These are phyloP conservation scores for Cyberlindnera americana DNA, from an alignment of 805 yeast species.

Conservation along the genomic window DNA sequence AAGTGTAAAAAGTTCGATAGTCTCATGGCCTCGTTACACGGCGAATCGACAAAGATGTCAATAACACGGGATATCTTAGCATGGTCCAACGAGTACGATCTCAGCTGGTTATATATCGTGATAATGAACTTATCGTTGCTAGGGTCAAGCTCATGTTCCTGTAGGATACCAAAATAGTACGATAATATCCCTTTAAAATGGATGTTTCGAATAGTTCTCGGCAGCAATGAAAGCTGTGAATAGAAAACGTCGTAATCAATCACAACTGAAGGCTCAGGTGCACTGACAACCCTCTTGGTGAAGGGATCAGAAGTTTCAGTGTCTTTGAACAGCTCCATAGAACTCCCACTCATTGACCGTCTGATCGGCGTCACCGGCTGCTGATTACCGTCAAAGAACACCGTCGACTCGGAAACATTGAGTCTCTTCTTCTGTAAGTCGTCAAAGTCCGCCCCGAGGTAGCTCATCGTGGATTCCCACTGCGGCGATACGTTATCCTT, in stretches of 20 bases:
- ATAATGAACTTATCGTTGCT: slow-evolving; percentile 21
- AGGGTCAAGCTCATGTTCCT: slow-evolving; percentile 17
- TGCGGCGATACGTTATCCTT: slow-evolving; percentile 1
- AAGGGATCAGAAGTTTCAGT: neutral
- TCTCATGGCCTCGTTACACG: slow-evolving; percentile 26
- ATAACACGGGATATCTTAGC: slow-evolving; percentile 18
- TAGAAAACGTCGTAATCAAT: slow-evolving; percentile 16
- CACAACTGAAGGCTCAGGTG: slow-evolving; percentile 1
- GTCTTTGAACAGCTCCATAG: slow-evolving; percentile 16
- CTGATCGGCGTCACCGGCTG: slow-evolving; percentile 19
- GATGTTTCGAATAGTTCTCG: slow-evolving; percentile 3
- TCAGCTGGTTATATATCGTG: slow-evolving; percentile 24
- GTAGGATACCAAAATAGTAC: slow-evolving; percentile 16
- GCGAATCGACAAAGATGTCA: slow-evolving; percentile 20
- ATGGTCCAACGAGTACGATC: slow-evolving; percentile 1
- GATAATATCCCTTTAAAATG: slow-evolving; percentile 21
- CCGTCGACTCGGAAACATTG: slow-evolving; percentile 24
- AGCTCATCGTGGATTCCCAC: slow-evolving; percentile 19
- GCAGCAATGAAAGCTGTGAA: slow-evolving; percentile 10
- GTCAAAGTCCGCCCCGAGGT: slow-evolving; percentile 12
- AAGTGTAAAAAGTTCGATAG: slow-evolving; percentile 21
- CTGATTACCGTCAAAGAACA: slow-evolving; percentile 14
- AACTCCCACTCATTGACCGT: slow-evolving; percentile 24
- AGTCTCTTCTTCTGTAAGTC: neutral
- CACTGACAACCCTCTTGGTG: slow-evolving; percentile 2